phyloP scores from a whole-genome alignment of 2,329 filamentous ascomycete genomes.

The Waltergamsia citrina region DNA sequence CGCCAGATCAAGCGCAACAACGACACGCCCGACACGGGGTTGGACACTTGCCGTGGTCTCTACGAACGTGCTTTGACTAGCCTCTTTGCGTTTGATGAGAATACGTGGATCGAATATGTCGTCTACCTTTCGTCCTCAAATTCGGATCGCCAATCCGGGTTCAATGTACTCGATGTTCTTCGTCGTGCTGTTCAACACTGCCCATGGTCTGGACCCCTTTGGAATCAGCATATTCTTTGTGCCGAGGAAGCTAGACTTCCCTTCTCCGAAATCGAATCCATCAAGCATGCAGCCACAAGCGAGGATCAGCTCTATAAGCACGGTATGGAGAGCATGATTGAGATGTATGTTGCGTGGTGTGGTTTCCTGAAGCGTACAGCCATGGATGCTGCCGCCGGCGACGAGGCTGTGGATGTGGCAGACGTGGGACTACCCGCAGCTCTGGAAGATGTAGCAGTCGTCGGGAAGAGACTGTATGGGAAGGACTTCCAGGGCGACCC shows the following conservation, averaged over 20 bases:
- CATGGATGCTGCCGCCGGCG: slow-evolving; percentile 61
- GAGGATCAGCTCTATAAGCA: slow-evolving; percentile 76
- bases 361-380: slow-evolving; percentile 83
- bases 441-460: slow-evolving; percentile 75
- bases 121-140: slow-evolving; percentile 56
- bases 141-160: slow-evolving; percentile 26
- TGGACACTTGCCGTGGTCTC: slow-evolving; percentile 51
- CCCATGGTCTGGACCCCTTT: slow-evolving; percentile 84
- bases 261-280: slow-evolving; percentile 74
- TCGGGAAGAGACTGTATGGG: slow-evolving; percentile 66
- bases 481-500: slow-evolving; percentile 75
- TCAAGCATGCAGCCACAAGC: slow-evolving; percentile 87
- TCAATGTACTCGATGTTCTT: slow-evolving; percentile 55
- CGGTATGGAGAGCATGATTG: slow-evolving; percentile 79
- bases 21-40: slow-evolving; percentile 30
- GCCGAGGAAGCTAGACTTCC: slow-evolving; percentile 69
- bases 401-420: slow-evolving; percentile 81
- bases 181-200: slow-evolving; percentile 82
- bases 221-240: slow-evolving; percentile 80
- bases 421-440: slow-evolving; percentile 83
- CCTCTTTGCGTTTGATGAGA: slow-evolving; percentile 63
- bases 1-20: slow-evolving; percentile 43
- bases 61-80: slow-evolving; percentile 68
- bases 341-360: slow-evolving; percentile 91
- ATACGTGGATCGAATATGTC: slow-evolving; percentile 75